These are phyloP conservation scores for Mycosphaerella sp. DNA, from an alignment of 2,329 filamentous ascomycete species.

Conservation along the genomic window DNA sequence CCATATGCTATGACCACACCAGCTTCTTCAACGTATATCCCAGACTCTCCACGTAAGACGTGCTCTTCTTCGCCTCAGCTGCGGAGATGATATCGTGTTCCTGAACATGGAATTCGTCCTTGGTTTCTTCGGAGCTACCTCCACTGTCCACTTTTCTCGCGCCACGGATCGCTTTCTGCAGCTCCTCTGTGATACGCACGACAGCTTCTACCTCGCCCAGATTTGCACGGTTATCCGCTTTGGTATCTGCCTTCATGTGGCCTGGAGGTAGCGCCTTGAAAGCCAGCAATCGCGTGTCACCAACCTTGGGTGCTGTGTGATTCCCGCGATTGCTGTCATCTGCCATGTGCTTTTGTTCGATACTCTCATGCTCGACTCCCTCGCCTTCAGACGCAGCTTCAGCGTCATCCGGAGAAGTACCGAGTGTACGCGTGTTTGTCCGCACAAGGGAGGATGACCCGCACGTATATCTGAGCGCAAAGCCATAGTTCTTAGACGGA, in stretches of 20 bases:
- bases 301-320: constrained; percentile 22
- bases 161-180: constrained; percentile 57
- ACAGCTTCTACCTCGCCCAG: constrained; percentile 50
- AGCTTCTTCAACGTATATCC: constrained; percentile 89
- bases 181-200: constrained; percentile 64
- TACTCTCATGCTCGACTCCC: background rate
- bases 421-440: constrained; percentile 77
- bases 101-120: constrained; percentile 38
- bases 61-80: constrained; percentile 78
- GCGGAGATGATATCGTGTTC: constrained; percentile 71
- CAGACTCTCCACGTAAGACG: constrained; percentile 76
- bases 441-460: constrained; percentile 65
- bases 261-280: constrained; percentile 51
- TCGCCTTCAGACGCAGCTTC: constrained; percentile 24
- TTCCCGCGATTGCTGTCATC: constrained; percentile 8
- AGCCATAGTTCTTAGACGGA: constrained; percentile 72
- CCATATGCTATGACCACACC: constrained; percentile 60
- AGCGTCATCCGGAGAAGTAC: constrained; percentile 46
- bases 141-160: constrained; percentile 37
- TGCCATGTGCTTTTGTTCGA: constrained; percentile 15
- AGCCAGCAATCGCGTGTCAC: constrained; percentile 40
- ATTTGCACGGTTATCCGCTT: constrained; percentile 26
- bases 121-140: constrained; percentile 17
- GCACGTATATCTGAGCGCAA: constrained; percentile 66
- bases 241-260: constrained; percentile 34